Evolutionary conservation across 805 yeast species (phyloP), one percentile per base, ranked within the genome.

Genomic region (Yarrowia sp.): DNA sequence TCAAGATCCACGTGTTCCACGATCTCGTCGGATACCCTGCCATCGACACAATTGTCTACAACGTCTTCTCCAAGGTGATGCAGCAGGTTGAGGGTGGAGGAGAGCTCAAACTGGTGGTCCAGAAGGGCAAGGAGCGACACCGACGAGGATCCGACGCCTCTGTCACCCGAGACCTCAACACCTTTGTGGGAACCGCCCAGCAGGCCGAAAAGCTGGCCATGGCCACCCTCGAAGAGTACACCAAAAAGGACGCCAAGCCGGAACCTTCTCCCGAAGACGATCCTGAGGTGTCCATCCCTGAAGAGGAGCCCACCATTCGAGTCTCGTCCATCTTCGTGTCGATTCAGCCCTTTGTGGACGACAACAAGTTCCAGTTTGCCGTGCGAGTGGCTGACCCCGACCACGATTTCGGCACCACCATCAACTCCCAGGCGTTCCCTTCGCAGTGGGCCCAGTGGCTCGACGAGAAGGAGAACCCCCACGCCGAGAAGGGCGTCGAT

Each of bases 371-470:
- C 75, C 84, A 86, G 46, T 93, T 95, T 76, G 85, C 91, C 9
- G 81, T 92, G 42, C 84, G 91, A 20, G 81, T 95, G 72, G 85
- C 86, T 71, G 99, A 95, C 75, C 85, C 87, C 50, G 87, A 89
- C 44, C 94, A 95, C 78, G 84, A 86, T 70, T 86, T 95, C 70
- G 84, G 88, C 9, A 84, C 91, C 53, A 83, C 86, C 36, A 87
- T 91, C 63, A 87, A 88, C 72, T 90, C 98, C 0, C 99, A 95
- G 77, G 87, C 97, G 8, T 89, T 92, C 81, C 98, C 99, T 12
- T 76, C 85, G 55, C 87, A 86, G 75, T 95, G 99, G 99, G 88
- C 92, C 10, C 80, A 85, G n/a, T 95, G 99, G 99, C 82, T 94
- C n/a, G 87, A 85, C 69, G 85, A 73, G 39, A 71, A 72, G 36